Conservation (phyloP, 371 early-diverging fungal species). For the Synchytrium microbalum region DNA sequence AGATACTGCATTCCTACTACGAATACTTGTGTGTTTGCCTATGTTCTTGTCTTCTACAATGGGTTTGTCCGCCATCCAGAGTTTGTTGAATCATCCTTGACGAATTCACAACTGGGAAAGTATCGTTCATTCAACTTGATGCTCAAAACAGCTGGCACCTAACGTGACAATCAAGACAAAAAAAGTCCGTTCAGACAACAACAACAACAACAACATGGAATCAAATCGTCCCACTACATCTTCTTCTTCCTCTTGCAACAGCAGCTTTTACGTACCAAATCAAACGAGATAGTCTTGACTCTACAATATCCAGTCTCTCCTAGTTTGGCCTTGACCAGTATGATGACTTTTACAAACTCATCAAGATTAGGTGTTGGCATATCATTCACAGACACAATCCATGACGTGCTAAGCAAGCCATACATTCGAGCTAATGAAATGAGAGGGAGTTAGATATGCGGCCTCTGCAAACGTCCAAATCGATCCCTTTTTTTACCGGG, state of each 20-base stretch:
- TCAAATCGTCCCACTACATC: too few relatives aligned
- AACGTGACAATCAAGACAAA: too few relatives aligned
- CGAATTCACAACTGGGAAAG: neutral
- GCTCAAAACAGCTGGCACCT: neutral
- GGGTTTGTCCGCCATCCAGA: neutral
- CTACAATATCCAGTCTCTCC: slow-evolving; percentile 62
- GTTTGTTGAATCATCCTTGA: neutral
- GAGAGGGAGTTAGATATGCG: neutral
- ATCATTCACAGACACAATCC: slow-evolving; percentile 54
- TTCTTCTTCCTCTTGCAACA: too few relatives aligned
- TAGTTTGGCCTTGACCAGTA: slow-evolving; percentile 32
- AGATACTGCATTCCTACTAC: too few relatives aligned
- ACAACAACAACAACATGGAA: too few relatives aligned
- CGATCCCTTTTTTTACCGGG: slow-evolving; percentile 39
- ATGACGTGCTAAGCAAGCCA: slow-evolving; percentile 70
- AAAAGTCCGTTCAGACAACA: too few relatives aligned
- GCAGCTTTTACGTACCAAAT: too few relatives aligned
- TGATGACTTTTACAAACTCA: slow-evolving; percentile 63
- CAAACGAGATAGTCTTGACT: slow-evolving; percentile 74
- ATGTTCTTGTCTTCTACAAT: too few relatives aligned
- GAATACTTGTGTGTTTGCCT: too few relatives aligned
- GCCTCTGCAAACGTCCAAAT: too few relatives aligned
- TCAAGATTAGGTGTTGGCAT: slow-evolving; percentile 60
- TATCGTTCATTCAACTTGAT: neutral
- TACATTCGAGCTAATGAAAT: slow-evolving; percentile 75